phyloP scores from a whole-genome alignment of 768 basidiomycete species.

The Cytidiella melzeri region DNA sequence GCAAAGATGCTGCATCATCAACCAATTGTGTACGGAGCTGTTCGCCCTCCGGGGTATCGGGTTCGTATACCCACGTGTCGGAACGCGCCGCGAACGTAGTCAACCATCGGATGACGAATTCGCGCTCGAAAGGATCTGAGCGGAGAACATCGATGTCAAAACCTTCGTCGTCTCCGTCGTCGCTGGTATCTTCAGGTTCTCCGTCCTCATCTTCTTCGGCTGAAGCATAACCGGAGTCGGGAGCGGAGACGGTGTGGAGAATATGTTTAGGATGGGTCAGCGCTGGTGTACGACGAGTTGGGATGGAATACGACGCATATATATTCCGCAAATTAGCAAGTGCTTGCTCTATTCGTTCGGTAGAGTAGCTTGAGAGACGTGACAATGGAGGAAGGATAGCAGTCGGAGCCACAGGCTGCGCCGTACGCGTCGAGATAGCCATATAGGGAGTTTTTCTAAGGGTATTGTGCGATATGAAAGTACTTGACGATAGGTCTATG shows the following conservation, averaged over 20 bases:
- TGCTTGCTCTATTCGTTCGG: slow-evolving; percentile 33
- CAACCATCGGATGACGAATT: slow-evolving; percentile 67
- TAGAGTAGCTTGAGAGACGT: slow-evolving; percentile 31
- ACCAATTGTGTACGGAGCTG: slow-evolving; percentile 34
- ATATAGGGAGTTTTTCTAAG: too few species aligned
- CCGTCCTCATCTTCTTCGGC: slow-evolving; percentile 53
- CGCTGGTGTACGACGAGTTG: slow-evolving; percentile 22
- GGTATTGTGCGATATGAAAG: too few species aligned
- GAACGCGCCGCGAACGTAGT: slow-evolving; percentile 62
- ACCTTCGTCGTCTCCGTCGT: slow-evolving; percentile 19
- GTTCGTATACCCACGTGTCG: slow-evolving; percentile 39
- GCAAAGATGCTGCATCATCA: slow-evolving; percentile 54
- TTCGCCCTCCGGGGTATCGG: slow-evolving; percentile 33
- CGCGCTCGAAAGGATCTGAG: slow-evolving; percentile 59
- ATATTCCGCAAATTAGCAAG: slow-evolving; percentile 41
- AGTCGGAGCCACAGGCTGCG: slow-evolving; percentile 35
- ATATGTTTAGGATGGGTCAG: slow-evolving; percentile 20
- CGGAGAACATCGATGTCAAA: slow-evolving; percentile 42
- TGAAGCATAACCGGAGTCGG: slow-evolving; percentile 77
- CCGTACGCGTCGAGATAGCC: too few species aligned
- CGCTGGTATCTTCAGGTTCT: slow-evolving; percentile 17
- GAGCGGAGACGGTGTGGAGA: slow-evolving; percentile 39
- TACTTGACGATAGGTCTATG: neutral
- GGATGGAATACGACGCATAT: slow-evolving; percentile 41
- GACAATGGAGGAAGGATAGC: slow-evolving; percentile 53